These are phyloP conservation scores for Exophiala mesophila DNA, from an alignment of 2,329 filamentous ascomycete species.

Conservation along the genomic window DNA sequence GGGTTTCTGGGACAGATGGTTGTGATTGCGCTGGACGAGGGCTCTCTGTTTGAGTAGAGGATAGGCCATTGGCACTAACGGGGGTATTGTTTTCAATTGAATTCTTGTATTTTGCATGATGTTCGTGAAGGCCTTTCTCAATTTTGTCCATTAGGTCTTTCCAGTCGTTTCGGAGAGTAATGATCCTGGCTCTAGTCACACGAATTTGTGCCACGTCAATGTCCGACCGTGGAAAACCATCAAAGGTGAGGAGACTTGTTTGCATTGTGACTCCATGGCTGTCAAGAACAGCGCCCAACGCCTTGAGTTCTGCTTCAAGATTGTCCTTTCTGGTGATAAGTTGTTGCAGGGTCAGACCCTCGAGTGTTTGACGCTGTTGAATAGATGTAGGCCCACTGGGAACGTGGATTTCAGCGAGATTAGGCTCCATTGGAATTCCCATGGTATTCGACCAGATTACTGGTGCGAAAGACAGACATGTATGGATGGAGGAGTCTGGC, in stretches of 20 bases:
- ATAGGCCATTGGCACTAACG: constrained; percentile 15
- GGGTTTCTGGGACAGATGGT: constrained; percentile 43
- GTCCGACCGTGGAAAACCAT: constrained; percentile 89
- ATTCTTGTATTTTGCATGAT: constrained; percentile 67
- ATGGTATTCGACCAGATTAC: constrained; percentile 32
- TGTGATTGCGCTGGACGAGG: constrained; percentile 17
- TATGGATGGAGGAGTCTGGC: no score
- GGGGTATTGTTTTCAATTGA: constrained; percentile 29
- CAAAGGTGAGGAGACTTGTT: constrained; percentile 76
- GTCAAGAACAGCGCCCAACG: constrained; percentile 74
- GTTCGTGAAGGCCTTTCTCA: constrained; percentile 80
- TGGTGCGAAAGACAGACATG: neutral
- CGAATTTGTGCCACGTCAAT: constrained; percentile 94
- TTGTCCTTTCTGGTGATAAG: constrained; percentile 79
- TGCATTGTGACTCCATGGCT: constrained; percentile 84
- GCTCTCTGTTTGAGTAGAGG: constrained; percentile 21
- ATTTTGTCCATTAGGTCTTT: constrained; percentile 79
- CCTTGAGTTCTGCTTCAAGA: constrained; percentile 79
- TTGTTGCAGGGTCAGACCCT: constrained; percentile 67
- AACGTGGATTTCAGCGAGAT: constrained; percentile 56
- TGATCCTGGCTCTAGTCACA: constrained; percentile 86
- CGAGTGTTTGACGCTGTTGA: constrained; percentile 51
- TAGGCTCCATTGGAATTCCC: constrained; percentile 55
- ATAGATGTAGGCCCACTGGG: constrained; percentile 71
- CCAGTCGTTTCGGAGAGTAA: constrained; percentile 86